Conservation (phyloP, 768 basidiomycete species). For the Mycena galopus region DNA sequence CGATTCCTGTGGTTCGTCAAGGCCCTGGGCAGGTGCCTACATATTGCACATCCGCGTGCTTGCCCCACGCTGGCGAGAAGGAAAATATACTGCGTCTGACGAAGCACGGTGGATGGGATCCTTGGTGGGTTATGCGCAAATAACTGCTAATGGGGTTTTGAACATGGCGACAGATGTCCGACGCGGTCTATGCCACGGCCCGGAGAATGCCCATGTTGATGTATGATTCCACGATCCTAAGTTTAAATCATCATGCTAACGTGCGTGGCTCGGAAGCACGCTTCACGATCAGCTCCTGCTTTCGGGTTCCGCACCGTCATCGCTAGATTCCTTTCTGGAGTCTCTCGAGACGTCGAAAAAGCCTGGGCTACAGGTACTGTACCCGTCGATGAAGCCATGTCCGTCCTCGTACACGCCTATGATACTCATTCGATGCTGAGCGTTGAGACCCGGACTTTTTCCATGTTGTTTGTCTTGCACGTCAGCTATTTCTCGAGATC, state of each 20-base stretch:
- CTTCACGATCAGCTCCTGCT: conserved; percentile 26
- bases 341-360: conserved; percentile 16
- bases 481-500: conserved; percentile 24
- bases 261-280: not conserved
- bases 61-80: conserved; percentile 4
- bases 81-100: not conserved
- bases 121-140: not conserved
- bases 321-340: conserved; percentile 7
- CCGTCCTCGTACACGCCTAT: not conserved
- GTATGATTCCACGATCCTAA: not conserved
- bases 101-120: conserved; percentile 19
- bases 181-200: not conserved
- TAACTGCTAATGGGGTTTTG: not conserved
- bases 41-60: conserved; percentile 17
- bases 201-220: conserved; percentile 11
- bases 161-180: conserved; percentile 13
- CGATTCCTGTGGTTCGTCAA: not conserved
- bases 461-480: conserved; percentile 16
- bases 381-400: conserved; percentile 14
- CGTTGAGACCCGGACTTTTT: not conserved
- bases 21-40: conserved; percentile 26
- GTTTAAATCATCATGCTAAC: not conserved
- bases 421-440: not conserved
- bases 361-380: conserved; percentile 2
- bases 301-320: conserved; percentile 11